These are phyloP conservation scores for Sutorius australiensis DNA, from an alignment of 768 basidiomycete genomes.

Conservation along the genomic window DNA sequence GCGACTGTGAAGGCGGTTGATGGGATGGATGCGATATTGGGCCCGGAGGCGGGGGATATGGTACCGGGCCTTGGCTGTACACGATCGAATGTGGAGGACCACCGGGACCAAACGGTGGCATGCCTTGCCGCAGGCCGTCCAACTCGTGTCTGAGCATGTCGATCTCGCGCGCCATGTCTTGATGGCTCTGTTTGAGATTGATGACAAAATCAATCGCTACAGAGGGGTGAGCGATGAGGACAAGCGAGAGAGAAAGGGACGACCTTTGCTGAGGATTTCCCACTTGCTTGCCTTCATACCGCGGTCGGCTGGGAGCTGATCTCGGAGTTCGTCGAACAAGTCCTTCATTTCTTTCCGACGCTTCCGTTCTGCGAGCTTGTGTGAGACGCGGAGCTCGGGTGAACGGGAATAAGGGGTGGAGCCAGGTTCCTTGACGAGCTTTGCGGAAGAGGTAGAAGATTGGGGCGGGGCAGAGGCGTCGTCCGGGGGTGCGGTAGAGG, in stretches of 20 bases:
- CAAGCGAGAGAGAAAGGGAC: constrained; percentile 12
- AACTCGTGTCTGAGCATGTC: constrained; percentile 76
- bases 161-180: constrained; percentile 75
- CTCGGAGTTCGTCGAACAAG: constrained; percentile 92
- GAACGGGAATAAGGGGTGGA: constrained; percentile 90
- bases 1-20: constrained; percentile 39
- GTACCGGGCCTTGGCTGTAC: constrained; percentile 48
- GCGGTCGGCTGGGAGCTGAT: constrained; percentile 86
- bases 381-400: constrained; percentile 90
- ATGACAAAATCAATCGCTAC: constrained; percentile 86
- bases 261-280: constrained; percentile 98
- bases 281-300: constrained; percentile 98
- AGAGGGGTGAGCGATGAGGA: constrained; percentile 1
- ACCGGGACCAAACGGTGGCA: constrained; percentile 47
- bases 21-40: constrained; percentile 41
- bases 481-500: constrained; percentile 38
- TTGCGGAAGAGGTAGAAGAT: constrained; percentile 32
- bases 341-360: constrained; percentile 99
- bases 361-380: constrained; percentile 97
- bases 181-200: constrained; percentile 71
- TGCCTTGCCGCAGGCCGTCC: constrained; percentile 57
- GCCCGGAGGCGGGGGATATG: constrained; percentile 46
- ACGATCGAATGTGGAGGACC: constrained; percentile 47
- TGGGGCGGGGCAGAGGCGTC: constrained; percentile 39
- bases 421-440: constrained; percentile 44